Conservation (phyloP, 257 asterid species). For the Craterostigma plantagineum region DNA sequence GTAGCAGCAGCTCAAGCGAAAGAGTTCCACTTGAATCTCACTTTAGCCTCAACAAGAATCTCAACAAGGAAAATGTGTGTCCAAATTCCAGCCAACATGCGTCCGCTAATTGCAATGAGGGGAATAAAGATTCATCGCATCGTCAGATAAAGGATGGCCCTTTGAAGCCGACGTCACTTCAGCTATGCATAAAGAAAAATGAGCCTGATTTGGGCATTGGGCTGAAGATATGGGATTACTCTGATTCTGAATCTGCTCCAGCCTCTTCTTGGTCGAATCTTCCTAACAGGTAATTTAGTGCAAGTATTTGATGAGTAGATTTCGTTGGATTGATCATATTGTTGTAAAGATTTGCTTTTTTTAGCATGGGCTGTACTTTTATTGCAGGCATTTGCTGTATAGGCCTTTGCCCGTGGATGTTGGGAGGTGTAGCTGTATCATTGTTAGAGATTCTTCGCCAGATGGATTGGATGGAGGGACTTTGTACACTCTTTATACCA, state of each 20-base stretch:
- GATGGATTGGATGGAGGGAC: conserved; percentile 43
- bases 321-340: neutral
- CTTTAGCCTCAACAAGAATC: conserved; percentile 15
- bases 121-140: conserved; percentile 4
- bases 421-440: conserved; percentile 79
- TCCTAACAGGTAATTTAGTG: conserved; percentile 44
- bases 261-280: conserved; percentile 89
- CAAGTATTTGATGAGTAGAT: neutral
- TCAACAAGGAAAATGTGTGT: conserved; percentile 22
- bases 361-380: neutral
- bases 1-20: conserved; percentile 25
- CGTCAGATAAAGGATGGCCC: conserved; percentile 11
- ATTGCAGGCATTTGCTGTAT: conserved; percentile 52
- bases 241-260: conserved; percentile 86
- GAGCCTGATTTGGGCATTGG: conserved; percentile 28
- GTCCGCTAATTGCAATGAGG: conserved; percentile 16
- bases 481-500: conserved; percentile 65
- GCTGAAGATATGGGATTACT: conserved; percentile 56
- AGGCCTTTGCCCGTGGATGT: conserved; percentile 86
- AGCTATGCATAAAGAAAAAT: conserved; percentile 29
- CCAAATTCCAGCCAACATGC: conserved; percentile 15
- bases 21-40: no score
- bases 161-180: conserved; percentile 40
- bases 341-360: neutral
- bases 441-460: conserved; percentile 59